Evolutionary conservation across 1,284 basidiomycete species (phyloP), one percentile per base, ranked within the genome.

Genomic region (Polyporus tsugae): DNA sequence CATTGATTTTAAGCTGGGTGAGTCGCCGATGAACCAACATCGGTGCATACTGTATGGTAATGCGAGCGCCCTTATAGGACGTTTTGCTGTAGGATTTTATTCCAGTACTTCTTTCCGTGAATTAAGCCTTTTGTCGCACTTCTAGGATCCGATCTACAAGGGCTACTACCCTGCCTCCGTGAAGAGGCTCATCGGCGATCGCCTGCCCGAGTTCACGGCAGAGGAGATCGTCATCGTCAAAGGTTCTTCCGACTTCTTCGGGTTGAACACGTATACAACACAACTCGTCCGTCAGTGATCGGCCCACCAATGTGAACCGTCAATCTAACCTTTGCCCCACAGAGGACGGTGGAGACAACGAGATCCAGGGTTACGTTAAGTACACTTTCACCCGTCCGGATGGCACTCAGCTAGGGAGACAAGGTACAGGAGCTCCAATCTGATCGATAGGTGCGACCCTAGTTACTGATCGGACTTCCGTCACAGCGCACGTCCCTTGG

Each of bases 401-500:
- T 68, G 86, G 87, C 1, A 81, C 80, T 3, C 83, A 88, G 70
- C 82, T 94, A 35, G 93, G 91, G 0, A 89, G 82, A 1, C 87
- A 92, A 82, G 86, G 89, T 89, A 77, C 65, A 77, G 69, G 7
- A 25, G 58, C 44, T 36, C 62, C 36, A n/a, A 49, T 52, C 13
- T 33, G 7, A 46, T 58, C 63, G n/a, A 66, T 55, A 35, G 29
- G 17, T 53, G 15, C 29, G 17, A 15, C 58, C 25, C 44, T 35
- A 58, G 64, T 13, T 29, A 36, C 11, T 66, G 36, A 25, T 2
- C 2, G 29, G 36, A 25, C 11, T 22, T 25, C 5, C 15, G 5
- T 25, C 22, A 42, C 15, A 89, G 88, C 87, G 10, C 86, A 88
- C 70, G 86, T 86, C 65, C 76, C 84, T 15, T 92, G 89, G 87